phyloP scores from a whole-genome alignment of 2,329 filamentous ascomycete genomes.

The Fusarium liriodendri region DNA sequence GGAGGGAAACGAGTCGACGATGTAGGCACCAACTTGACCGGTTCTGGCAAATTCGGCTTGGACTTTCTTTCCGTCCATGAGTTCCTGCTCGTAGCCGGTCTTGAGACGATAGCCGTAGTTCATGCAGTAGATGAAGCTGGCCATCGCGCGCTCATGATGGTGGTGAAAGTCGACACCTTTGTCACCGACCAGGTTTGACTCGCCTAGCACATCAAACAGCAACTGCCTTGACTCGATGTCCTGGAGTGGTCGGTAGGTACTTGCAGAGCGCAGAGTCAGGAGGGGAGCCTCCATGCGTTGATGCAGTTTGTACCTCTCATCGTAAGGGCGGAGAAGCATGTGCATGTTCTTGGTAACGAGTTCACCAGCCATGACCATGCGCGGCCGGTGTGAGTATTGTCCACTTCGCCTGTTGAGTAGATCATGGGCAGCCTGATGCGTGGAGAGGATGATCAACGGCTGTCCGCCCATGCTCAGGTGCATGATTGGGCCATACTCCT shows the following conservation, averaged over 20 bases:
- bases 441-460: conserved; percentile 35
- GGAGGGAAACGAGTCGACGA: conserved; percentile 56
- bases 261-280: conserved; percentile 43
- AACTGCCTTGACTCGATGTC: conserved; percentile 60
- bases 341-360: conserved; percentile 50
- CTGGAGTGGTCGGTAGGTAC: conserved; percentile 54
- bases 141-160: conserved; percentile 50
- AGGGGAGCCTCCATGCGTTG: conserved; percentile 53
- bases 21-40: conserved; percentile 47
- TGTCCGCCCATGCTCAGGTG: conserved; percentile 37
- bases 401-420: conserved; percentile 33
- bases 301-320: conserved; percentile 51
- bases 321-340: conserved; percentile 56
- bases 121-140: conserved; percentile 52
- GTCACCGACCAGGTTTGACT: conserved; percentile 22
- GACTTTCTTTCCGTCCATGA: conserved; percentile 39
- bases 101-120: conserved; percentile 51
- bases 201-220: conserved; percentile 53
- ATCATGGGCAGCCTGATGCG: conserved; percentile 34
- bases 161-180: conserved; percentile 43
- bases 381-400: conserved; percentile 34
- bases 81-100: conserved; percentile 37
- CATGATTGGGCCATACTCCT: conserved; percentile 38
- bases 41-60: conserved; percentile 41
- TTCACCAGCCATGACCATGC: conserved; percentile 48